Evolutionary conservation across 129 eudicot genomes (phyloP), one percentile per base, ranked within the genome.

Genomic region (Heracleum sosnowskyi): DNA sequence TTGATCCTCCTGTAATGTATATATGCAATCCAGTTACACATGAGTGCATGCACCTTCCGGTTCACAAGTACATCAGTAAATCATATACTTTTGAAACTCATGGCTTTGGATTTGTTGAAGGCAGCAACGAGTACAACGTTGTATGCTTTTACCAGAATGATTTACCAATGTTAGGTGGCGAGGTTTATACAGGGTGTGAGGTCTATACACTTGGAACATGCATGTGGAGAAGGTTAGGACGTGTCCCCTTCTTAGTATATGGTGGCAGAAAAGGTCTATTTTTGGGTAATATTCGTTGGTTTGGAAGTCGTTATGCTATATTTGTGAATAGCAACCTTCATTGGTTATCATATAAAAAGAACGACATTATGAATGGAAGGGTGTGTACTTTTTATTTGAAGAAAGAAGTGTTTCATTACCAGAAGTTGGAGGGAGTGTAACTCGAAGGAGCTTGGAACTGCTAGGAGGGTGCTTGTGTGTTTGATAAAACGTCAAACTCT

Each of bases 81-180:
- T 69, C 74, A 34, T 36, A 20, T 36, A 7, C 45, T 39, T 17
- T 18, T 36, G 74, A 35, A 69, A 69, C 26, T 35, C 28, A 36
- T 69, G 42, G 44, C n/a, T 81, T 81, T 26, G 88, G 88, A 10
- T 42, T 47, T 11, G 75, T 73, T 15, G 5, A 60, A 12, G 37
- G 20, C 9, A 82, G 49, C 15, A 74, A 74, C 1, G 74, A 68
- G 39, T 76, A 75, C 71, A 79, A 82, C 22, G 80, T 85, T 0
- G 79, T 85, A 0, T 44, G 62, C 13, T 57, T 74, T 44, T 63
- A 40, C 33, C 75, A 60, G 78, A 70, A 72, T 81, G 22, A 12
- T 20, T 24, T 57, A 39, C 26, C 69, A 0, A 70, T 55, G 26
- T 68, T 57, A 15, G 53, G 20, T 0, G 53, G 79, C 9, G 83